phyloP scores from a whole-genome alignment of 441 rosid species.

The Raphanus hybrid region DNA sequence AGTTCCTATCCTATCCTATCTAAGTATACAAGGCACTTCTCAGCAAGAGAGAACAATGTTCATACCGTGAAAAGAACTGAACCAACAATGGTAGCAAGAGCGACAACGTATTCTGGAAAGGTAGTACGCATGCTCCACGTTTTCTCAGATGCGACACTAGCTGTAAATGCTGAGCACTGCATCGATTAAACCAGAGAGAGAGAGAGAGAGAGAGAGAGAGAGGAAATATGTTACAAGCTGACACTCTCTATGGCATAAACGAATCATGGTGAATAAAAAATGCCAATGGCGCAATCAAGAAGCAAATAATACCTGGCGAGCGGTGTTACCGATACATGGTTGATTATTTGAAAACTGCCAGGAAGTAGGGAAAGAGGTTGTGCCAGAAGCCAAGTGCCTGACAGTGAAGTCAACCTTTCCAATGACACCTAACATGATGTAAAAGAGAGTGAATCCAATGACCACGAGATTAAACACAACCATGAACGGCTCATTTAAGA shows the following conservation, averaged over 20 bases:
- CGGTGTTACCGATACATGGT: too few relatives aligned
- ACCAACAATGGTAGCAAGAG: slow-evolving; percentile 97
- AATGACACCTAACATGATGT: slow-evolving; percentile 61
- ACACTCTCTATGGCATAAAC: slow-evolving; percentile 16
- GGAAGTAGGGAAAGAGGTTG: slow-evolving; percentile 68
- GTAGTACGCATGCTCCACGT: slow-evolving; percentile 96
- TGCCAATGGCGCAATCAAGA: background rate
- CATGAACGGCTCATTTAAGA: background rate
- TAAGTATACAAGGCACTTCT: slow-evolving; percentile 6
- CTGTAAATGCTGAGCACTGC: slow-evolving; percentile 90
- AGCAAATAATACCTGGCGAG: too few relatives aligned
- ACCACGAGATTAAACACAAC: background rate
- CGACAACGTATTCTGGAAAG: slow-evolving; percentile 98
- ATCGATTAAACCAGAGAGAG: slow-evolving; percentile 26
- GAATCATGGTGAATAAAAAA: background rate
- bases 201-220: slow-evolving; percentile 11
- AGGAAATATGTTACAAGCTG: slow-evolving; percentile 15
- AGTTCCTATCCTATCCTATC: background rate
- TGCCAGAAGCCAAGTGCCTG: slow-evolving; percentile 86
- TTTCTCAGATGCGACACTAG: slow-evolving; percentile 81
- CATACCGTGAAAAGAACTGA: slow-evolving; percentile 95
- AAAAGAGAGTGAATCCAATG: slow-evolving; percentile 19
- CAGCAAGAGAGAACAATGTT: slow-evolving; percentile 30
- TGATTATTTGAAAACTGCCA: slow-evolving; percentile 55
- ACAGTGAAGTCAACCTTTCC: slow-evolving; percentile 98